These are phyloP conservation scores for Nidularia pulvinata DNA, from an alignment of 768 basidiomycete species.

Conservation along the genomic window DNA sequence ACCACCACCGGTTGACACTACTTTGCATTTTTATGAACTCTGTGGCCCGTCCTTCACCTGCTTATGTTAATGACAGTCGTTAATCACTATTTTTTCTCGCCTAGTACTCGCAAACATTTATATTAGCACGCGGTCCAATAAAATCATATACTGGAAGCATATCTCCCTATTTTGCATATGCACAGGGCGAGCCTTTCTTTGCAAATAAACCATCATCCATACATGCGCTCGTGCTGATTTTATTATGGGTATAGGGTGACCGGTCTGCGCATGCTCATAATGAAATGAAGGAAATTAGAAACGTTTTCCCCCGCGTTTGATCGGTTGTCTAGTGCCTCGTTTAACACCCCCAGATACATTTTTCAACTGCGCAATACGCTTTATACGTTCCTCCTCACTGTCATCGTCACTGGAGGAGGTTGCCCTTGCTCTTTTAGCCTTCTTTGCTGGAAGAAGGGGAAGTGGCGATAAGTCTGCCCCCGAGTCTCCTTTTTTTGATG, in stretches of 20 bases:
- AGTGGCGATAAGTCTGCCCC: conserved; percentile 50
- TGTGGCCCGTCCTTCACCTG: too few relatives aligned
- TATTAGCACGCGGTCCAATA: too few relatives aligned
- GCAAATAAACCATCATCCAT: not conserved
- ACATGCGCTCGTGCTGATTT: too few relatives aligned
- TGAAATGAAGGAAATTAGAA: conserved; percentile 41
- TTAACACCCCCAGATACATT: conserved; percentile 28
- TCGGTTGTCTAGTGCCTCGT: conserved; percentile 67
- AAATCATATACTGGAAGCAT: not conserved
- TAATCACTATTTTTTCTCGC: too few relatives aligned
- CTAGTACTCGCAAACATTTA: too few relatives aligned
- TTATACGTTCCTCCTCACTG: conserved; percentile 55
- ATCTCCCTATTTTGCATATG: not conserved
- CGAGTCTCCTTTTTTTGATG: not conserved
- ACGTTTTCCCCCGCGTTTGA: conserved; percentile 74
- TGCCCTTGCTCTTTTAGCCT: conserved; percentile 38
- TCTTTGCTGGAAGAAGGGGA: conserved; percentile 48
- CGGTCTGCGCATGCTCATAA: too few relatives aligned
- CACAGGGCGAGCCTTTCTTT: not conserved
- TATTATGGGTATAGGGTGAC: too few relatives aligned
- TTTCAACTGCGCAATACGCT: conserved; percentile 35
- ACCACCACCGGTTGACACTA: not conserved
- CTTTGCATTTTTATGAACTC: too few relatives aligned
- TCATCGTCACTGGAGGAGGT: conserved; percentile 51
- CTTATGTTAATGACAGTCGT: too few relatives aligned